phyloP scores from a whole-genome alignment of 352 stramenopile genomes.

The Pythium grandisporangium region DNA sequence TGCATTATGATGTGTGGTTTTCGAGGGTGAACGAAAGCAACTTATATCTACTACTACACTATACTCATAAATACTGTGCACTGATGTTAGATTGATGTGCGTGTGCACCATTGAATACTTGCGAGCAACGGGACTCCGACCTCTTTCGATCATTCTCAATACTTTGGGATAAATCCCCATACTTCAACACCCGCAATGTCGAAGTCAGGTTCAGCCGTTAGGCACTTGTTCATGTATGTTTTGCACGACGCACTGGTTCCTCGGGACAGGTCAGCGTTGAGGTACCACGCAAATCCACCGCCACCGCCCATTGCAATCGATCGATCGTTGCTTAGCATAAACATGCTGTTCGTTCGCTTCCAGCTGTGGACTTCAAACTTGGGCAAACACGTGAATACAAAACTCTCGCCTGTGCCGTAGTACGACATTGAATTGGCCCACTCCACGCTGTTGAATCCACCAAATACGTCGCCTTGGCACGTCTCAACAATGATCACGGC shows the following conservation, averaged over 20 bases:
- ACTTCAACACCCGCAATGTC: conserved; percentile 55
- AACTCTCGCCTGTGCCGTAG: conserved; percentile 63
- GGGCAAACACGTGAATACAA: conserved; percentile 58
- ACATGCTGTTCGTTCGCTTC: conserved; percentile 51
- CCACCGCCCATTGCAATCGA: conserved; percentile 71
- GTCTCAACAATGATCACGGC: conserved; percentile 63
- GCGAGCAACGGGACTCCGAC: no score
- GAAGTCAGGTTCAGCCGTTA: conserved; percentile 43
- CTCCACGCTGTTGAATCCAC: conserved; percentile 34
- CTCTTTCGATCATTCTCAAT: no score
- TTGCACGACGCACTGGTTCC: conserved; percentile 32
- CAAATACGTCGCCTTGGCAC: conserved; percentile 49
- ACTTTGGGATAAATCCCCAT: conserved; percentile 53
- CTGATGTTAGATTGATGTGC: no score
- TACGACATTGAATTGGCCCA: conserved; percentile 48
- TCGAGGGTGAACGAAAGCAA: no score
- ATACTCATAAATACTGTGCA: not conserved
- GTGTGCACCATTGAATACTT: no score
- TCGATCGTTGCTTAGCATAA: conserved; percentile 62
- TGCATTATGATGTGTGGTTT: no score
- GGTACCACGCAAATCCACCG: conserved; percentile 52
- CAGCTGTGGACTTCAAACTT: conserved; percentile 53
- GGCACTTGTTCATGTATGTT: conserved; percentile 55
- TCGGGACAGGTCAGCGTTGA: conserved; percentile 57
- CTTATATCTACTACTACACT: no score